Conservation (phyloP, 768 basidiomycete species). For the Podaxis sp. region DNA sequence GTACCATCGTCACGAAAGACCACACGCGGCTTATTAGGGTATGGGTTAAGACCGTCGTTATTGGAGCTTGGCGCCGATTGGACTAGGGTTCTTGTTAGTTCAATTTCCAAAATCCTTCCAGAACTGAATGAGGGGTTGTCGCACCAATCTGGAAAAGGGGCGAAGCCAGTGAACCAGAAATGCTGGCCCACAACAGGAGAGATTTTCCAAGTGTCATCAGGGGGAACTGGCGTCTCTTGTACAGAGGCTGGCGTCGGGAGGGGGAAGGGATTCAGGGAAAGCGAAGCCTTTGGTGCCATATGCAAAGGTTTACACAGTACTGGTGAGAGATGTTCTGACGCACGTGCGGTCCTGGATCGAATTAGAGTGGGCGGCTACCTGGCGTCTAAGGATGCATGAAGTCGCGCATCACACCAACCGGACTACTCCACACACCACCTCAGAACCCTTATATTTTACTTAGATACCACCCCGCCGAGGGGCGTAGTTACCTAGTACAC, state of each 20-base stretch:
- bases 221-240: background rate
- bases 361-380: background rate
- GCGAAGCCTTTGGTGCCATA: background rate
- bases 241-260: background rate
- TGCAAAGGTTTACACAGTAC: background rate
- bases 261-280: background rate
- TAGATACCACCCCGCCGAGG: too few species aligned
- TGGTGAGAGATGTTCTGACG: background rate
- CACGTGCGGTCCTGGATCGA: background rate
- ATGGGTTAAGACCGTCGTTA: slow-evolving; percentile 28
- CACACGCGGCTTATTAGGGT: slow-evolving; percentile 41
- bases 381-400: background rate
- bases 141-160: background rate
- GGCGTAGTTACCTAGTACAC: too few species aligned
- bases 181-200: background rate
- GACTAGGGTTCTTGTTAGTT: background rate
- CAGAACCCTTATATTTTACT: too few species aligned
- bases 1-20: slow-evolving; percentile 56
- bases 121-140: background rate
- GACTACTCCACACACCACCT: too few species aligned
- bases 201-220: background rate
- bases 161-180: background rate
- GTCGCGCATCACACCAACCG: too few species aligned
- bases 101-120: background rate
- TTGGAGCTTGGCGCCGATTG: background rate